Conservation (phyloP, 345 rosid genomes). For the Jatropha curcas region DNA sequence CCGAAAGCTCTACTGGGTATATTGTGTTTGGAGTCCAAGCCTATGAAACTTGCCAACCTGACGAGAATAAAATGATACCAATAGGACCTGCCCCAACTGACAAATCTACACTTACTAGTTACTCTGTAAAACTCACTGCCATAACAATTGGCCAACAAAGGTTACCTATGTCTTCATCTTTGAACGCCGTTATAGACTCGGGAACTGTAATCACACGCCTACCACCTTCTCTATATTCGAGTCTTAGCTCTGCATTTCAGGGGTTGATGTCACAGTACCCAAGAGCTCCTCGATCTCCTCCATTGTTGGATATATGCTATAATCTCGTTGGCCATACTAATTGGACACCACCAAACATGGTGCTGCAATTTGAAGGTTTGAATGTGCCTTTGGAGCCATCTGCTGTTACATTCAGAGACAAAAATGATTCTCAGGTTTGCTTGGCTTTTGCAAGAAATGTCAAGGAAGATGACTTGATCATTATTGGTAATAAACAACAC, state of each 20-base stretch:
- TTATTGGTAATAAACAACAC: slow-evolving; percentile 35
- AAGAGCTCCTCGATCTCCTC: background rate
- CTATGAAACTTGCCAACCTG: slow-evolving; percentile 8
- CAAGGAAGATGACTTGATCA: background rate
- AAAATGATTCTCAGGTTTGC: slow-evolving; percentile 25
- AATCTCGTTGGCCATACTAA: slow-evolving; percentile 10
- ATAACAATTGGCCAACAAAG: slow-evolving; percentile 23
- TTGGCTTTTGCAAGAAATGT: slow-evolving; percentile 27
- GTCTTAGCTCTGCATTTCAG: slow-evolving; percentile 17
- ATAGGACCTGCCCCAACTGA: background rate
- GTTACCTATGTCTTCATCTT: background rate
- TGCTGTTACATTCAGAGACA: slow-evolving; percentile 11
- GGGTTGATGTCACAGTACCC: slow-evolving; percentile 19
- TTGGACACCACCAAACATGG: slow-evolving; percentile 16
- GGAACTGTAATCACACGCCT: slow-evolving; percentile 37
- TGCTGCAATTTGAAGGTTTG: slow-evolving; percentile 25
- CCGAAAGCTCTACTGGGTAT: slow-evolving; percentile 18
- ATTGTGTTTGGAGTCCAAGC: slow-evolving; percentile 27
- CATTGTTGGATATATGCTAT: slow-evolving; percentile 24
- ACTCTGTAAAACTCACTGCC: slow-evolving; percentile 22
- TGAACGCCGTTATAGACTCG: slow-evolving; percentile 24
- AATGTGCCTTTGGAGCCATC: slow-evolving; percentile 25
- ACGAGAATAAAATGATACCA: background rate
- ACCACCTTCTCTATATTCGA: slow-evolving; percentile 14
- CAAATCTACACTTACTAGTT: background rate